Percentiles rank a stretch among this genome's conserved stretches.
Conservation (phyloP, 2,329 filamentous ascomycete genomes). For the Ophiostoma perfectum region DNA sequence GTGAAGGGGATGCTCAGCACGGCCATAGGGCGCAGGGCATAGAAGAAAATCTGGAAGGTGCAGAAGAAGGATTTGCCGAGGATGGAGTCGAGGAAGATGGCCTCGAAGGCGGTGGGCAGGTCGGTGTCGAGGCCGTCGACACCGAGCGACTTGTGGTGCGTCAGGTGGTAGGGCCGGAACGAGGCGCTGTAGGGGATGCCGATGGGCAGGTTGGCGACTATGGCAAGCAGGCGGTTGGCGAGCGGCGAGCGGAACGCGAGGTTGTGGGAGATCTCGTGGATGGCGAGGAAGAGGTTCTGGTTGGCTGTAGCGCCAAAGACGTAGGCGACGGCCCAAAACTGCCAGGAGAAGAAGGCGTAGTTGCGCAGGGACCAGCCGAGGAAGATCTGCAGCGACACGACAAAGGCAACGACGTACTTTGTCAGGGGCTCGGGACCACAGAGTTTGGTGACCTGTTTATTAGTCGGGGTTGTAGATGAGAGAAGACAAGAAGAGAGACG, state of each 20-base stretch:
- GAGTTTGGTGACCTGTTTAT: slow-evolving; percentile 77
- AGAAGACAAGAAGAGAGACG: not conserved
- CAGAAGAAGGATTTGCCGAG: slow-evolving; percentile 97
- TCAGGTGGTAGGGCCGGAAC: slow-evolving; percentile 90
- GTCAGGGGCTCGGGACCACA: slow-evolving; percentile 94
- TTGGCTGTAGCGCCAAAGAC: slow-evolving; percentile 90
- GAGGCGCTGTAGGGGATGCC: slow-evolving; percentile 93
- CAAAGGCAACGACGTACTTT: slow-evolving; percentile 81
- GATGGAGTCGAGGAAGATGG: slow-evolving; percentile 87
- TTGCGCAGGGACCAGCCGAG: slow-evolving; percentile 73
- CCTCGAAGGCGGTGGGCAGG: slow-evolving; percentile 85
- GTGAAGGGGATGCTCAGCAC: slow-evolving; percentile 87
- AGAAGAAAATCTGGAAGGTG: slow-evolving; percentile 99
- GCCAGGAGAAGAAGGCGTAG: slow-evolving; percentile 73
- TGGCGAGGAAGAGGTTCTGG: slow-evolving; percentile 97
- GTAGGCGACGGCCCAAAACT: slow-evolving; percentile 83
- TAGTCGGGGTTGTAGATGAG: not conserved
- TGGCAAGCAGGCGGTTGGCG: slow-evolving; percentile 79
- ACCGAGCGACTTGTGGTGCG: slow-evolving; percentile 96
- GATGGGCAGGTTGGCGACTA: slow-evolving; percentile 93
- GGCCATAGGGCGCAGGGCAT: slow-evolving; percentile 91
- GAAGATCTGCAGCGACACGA: slow-evolving; percentile 74
- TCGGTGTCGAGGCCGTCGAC: slow-evolving; percentile 96
- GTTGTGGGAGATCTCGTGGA: slow-evolving; percentile 98
- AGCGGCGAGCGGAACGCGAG: slow-evolving; percentile 78